Conservation (phyloP, 2,329 filamentous ascomycete genomes). For the Metarhizium rileyi region DNA sequence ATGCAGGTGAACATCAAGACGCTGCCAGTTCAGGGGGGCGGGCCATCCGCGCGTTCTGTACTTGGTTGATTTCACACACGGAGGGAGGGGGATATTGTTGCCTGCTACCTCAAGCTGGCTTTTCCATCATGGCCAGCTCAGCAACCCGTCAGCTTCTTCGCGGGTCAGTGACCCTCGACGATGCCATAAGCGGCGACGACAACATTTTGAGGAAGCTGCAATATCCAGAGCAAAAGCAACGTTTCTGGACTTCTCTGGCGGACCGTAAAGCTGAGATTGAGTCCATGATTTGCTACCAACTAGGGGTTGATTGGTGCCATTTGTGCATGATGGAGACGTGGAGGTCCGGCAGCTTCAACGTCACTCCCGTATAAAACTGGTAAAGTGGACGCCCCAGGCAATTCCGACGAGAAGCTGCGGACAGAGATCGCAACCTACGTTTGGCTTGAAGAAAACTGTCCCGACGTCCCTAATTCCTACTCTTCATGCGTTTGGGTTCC, state of each 20-base stretch:
- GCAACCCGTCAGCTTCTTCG: background rate
- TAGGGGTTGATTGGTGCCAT: background rate
- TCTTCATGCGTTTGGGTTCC: slow-evolving; percentile 10
- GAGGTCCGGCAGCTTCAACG: background rate
- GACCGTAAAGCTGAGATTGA: background rate
- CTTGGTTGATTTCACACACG: too few relatives aligned
- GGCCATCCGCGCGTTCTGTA: too few relatives aligned
- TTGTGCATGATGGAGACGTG: background rate
- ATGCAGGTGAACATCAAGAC: too few relatives aligned
- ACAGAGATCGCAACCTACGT: too few relatives aligned
- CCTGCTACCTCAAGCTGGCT: too few relatives aligned
- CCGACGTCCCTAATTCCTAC: slow-evolving; percentile 11
- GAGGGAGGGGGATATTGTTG: too few relatives aligned
- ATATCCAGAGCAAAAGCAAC: background rate
- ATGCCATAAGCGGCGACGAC: background rate
- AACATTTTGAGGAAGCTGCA: background rate
- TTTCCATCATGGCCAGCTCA: background rate
- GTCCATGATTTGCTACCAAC: background rate
- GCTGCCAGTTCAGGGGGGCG: too few relatives aligned
- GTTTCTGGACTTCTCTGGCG: background rate
- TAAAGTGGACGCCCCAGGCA: too few relatives aligned
- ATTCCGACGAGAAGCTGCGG: too few relatives aligned
- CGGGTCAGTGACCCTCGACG: background rate
- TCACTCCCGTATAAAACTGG: background rate
- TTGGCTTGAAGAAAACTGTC: too few relatives aligned